Evolutionary conservation across 2,329 filamentous ascomycete species (phyloP), one percentile per base, ranked within the genome.

Genomic region (Xylaria sp.): DNA sequence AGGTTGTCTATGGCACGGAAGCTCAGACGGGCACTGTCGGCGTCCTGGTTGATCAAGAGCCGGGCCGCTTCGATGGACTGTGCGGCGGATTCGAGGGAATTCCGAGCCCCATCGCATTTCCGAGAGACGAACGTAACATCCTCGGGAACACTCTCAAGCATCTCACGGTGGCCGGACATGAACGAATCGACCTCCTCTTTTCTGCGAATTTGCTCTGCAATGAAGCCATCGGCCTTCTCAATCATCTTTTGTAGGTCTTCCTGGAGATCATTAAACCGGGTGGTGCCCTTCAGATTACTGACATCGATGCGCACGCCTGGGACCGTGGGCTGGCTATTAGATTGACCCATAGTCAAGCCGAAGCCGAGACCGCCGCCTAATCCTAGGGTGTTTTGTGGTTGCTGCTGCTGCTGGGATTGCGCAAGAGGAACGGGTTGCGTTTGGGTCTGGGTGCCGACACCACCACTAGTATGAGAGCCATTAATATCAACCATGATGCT

Each of bases 231-330:
- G 64, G 96, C 85, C 8, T 80, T 76, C 63, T 90, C 85, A 63
- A 99, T 89, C 66, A 91, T 78, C 63, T 86, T 84, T 70, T 96
- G 91, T 13, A 96, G 79, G 35, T 90, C 85, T 66, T 93, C 89
- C 61, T 90, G 85, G 34, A 96, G 86, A 73, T 96, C 93, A 71
- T 92, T 91, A 78, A 94, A 97, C 63, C 94, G 90, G 2, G 92
- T 96, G 0, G 92, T 96, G 13, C 89, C 88, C 55, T 91, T 86
- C 61, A 97, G 79, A 70, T 90, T 90, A 67, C 84, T 84, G 55
- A 90, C 76, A 73, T 94, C 90, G 68, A 96, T 89, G 69, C 89
- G 87, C 16, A 91, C 88, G 16, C 89, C 90, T 0, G 88, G 86
- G 13, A 87, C 80, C 11, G 78, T 80, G 66, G 83, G 81, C 64